Evolutionary conservation across 257 asterid species (phyloP), one percentile per base, ranked within the genome.

Genomic region (Leonotis leonurus): DNA sequence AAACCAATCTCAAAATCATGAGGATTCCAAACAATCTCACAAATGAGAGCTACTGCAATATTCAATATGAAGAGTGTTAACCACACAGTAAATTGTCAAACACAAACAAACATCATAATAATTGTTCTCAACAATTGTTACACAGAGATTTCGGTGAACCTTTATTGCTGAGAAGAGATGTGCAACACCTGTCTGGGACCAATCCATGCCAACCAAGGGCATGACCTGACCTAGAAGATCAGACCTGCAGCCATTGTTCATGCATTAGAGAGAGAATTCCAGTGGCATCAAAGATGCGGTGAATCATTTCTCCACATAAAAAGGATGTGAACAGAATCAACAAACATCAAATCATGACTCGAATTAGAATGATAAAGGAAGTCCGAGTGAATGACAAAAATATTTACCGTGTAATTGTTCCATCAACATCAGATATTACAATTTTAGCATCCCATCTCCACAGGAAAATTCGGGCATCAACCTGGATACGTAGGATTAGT

Each of bases 161-260:
- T 89, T 89, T 82, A 93, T 89, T 61, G 99, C 95, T n/a, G 99
- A 80, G 76, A 92, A 92, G 68, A 92, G 93, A 85, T 92, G 83
- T 5, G 92, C 84, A 52, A 93, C 99, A 55, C 97, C 97, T 33
- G 86, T 81, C 71, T 93, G 97, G 5, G 92, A 87, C 99, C 99
- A 93, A 79, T 93, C 99, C 78, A 85, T 82, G 58, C 99, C 99
- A 55, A 93, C 96, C 88, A 73, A 83, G 53, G 99, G 99, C 99
- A 93, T 93, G 67, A 93, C 77, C 77, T 93, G 97, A 32, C 96
- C 95, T 40, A 91, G 84, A 80, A 91, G 88, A 80, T 90, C 98
- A 51, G 96, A 90, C 72, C 96, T 90, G 83, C 49, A 57, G 45
- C 45, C 45, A 30, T 12, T 20, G 5, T 57, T 13, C n/a, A n/a